Conservation (phyloP, 441 rosid genomes). For the Corymbia citriodora region DNA sequence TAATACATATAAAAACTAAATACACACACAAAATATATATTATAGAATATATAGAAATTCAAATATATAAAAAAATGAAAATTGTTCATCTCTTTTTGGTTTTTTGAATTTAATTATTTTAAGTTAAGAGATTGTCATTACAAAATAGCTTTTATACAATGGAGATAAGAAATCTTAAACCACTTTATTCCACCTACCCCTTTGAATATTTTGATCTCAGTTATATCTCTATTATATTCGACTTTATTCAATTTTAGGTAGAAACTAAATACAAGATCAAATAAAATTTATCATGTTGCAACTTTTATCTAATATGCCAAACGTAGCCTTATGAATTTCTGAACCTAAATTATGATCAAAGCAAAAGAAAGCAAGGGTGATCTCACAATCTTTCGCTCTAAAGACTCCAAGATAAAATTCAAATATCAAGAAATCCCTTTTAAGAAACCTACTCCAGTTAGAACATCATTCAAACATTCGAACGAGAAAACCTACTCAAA, state of each 20-base stretch:
- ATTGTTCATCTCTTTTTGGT: no score
- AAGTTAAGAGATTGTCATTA: not conserved
- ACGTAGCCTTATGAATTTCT: not conserved
- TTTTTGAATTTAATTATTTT: no score
- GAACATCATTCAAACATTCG: not conserved
- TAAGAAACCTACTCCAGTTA: not conserved
- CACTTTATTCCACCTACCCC: fast-evolving
- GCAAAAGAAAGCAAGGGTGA: not conserved
- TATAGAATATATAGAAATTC: no score
- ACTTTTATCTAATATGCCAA: fast-evolving
- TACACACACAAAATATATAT: no score
- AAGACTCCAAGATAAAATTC: not conserved
- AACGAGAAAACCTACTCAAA: not conserved
- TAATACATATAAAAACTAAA: no score
- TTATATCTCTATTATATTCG: fast-evolving
- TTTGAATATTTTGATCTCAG: fast-evolving
- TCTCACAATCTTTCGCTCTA: not conserved
- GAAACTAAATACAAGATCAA: no score
- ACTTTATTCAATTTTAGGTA: no score
- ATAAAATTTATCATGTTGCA: no score
- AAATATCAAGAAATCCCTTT: not conserved
- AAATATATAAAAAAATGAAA: no score
- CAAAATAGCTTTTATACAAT: fast-evolving
- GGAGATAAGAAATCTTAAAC: no score
- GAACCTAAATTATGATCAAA: fast-evolving